Conservation (phyloP, 805 yeast species). For the Candida quercuum region DNA sequence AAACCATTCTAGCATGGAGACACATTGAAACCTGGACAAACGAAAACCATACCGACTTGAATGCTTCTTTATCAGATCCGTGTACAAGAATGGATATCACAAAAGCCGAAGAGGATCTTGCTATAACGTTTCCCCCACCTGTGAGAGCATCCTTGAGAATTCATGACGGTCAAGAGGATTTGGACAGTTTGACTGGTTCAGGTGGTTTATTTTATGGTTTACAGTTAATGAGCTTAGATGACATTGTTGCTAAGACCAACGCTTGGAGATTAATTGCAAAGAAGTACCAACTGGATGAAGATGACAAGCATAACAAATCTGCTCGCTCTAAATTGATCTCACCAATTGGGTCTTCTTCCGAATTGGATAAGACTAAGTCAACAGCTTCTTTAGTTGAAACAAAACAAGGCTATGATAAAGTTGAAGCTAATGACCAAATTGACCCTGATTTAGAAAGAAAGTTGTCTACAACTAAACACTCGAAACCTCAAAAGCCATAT, state of each 20-base stretch:
- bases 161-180: constrained; percentile 88
- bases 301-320: constrained; percentile 18
- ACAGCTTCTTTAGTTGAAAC: constrained; percentile 22
- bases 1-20: constrained; percentile 77
- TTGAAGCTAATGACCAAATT: constrained; percentile 11
- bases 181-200: constrained; percentile 65
- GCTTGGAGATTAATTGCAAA: constrained; percentile 78
- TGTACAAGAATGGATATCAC: constrained; percentile 76
- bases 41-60: constrained; percentile 73
- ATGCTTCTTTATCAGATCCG: constrained; percentile 69
- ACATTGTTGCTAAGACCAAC: constrained; percentile 71
- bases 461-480: constrained; percentile 9
- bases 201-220: constrained; percentile 78
- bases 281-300: constrained; percentile 26
- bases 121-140: constrained; percentile 68
- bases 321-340: constrained; percentile 20
- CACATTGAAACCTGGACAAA: constrained; percentile 83
- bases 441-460: constrained; percentile 18
- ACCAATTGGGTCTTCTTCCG: constrained; percentile 22
- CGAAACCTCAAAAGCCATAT: constrained; percentile 33
- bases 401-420: constrained; percentile 24
- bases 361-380: constrained; percentile 15
- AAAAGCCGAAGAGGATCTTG: constrained; percentile 80
- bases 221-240: constrained; percentile 74
- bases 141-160: constrained; percentile 72